Base-by-base conservation (phyloP, 2,329 filamentous ascomycete species). In the Aureobasidium lini region DNA sequence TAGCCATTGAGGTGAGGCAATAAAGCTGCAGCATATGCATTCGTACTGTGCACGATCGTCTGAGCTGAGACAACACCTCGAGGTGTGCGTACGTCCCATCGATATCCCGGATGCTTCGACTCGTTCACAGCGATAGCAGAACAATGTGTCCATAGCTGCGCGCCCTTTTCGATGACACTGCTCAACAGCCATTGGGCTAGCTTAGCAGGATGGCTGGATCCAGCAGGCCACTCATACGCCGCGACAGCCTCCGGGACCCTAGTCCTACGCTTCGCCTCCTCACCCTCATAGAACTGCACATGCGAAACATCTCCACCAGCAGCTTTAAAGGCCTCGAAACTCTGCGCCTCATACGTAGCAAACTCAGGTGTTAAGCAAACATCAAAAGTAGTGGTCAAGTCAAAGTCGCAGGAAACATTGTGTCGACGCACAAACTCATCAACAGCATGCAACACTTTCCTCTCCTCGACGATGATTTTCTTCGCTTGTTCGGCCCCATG, bases 221-320 rank as follows among this genome's bases (percentile, higher is more conserved):
- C 78, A 13, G 77, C 78, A 4, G 77, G 75, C 78, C 78, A 80
- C 62, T 79, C 77, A 61, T 80, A 80, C 7, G 77, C 78, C n/a
- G 74, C 71, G 10, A 78, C 57, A 0, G 74, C 73, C 1, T 66
- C 66, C 3, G 65, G 52, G 5, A 79, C 69, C 31, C 73, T 68
- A 0, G 76, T 78, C 58, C 66, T 70, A 7, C 47, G 46, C 48
- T 64, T 65, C 3, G 76, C 76, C 47, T 76, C 73, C n/a, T 73
- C 67, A 16, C 72, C 75, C 34, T 72, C 64, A 57, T 73, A 74
- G 59, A 72, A 70, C 42, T 67, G 70, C 54, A 78, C 69, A 58
- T 77, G 73, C 6, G 73, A 75, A 3, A 75, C 68, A 62, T 79
- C 75, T 1, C 77, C 77, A 1, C 77, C 76, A 16, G 76, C 75